Evolutionary conservation across 345 rosid species (phyloP).

Genomic region (Microcos paniculata): DNA sequence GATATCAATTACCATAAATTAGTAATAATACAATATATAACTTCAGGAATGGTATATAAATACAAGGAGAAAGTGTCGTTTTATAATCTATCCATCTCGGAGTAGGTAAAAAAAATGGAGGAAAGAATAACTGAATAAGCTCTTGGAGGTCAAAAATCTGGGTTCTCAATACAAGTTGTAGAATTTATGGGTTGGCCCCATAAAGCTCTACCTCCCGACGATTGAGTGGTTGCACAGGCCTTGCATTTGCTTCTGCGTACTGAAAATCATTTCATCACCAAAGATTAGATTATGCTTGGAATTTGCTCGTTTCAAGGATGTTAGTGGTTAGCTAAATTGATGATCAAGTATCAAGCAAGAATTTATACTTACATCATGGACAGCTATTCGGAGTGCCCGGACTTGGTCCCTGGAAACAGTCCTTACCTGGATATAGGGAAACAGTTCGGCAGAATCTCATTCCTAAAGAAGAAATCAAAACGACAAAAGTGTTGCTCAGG

Average conservation of each 20-base stretch:
- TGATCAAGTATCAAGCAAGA: background rate
- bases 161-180: background rate
- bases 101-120: background rate
- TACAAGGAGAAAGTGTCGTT: background rate
- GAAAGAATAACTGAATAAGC: background rate
- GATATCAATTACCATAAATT: background rate
- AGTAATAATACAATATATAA: background rate
- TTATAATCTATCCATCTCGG: background rate
- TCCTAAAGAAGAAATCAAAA: background rate
- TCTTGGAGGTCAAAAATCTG: background rate
- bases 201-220: slow-evolving; percentile 20
- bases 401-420: slow-evolving; percentile 47
- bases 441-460: background rate
- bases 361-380: slow-evolving; percentile 51
- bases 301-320: background rate
- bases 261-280: slow-evolving; percentile 21
- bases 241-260: slow-evolving; percentile 52
- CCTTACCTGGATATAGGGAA: slow-evolving; percentile 23
- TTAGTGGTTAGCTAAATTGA: background rate
- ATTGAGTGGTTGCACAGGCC: slow-evolving; percentile 50
- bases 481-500: background rate
- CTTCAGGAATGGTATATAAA: background rate
- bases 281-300: background rate
- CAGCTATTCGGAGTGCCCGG: slow-evolving; percentile 39
- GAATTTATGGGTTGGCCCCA: background rate